phyloP scores from a whole-genome alignment of 768 basidiomycete genomes.

The Galerina sulciceps region DNA sequence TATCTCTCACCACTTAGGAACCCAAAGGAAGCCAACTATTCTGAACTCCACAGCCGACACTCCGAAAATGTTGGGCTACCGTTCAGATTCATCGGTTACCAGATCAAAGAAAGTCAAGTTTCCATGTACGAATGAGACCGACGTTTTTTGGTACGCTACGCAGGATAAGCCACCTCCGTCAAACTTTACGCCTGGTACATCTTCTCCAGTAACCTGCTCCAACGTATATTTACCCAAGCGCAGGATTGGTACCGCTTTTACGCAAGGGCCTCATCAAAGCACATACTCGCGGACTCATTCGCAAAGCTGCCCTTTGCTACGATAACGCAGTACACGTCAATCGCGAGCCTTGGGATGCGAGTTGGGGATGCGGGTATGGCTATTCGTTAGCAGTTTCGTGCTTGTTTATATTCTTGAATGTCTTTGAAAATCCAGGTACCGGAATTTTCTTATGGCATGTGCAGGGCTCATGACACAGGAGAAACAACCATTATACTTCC shows the following conservation, averaged over 20 bases:
- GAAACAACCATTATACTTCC: constrained; percentile 62
- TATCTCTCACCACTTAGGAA: constrained; percentile 4
- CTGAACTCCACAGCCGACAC: not conserved
- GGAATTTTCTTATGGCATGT: constrained; percentile 83
- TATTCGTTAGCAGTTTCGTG: not conserved
- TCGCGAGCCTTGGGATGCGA: constrained; percentile 60
- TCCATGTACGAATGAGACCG: constrained; percentile 34
- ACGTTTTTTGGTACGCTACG: constrained; percentile 70
- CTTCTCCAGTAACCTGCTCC: not conserved
- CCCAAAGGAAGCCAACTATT: constrained; percentile 9
- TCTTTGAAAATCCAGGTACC: constrained; percentile 56
- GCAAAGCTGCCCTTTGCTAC: constrained; percentile 67
- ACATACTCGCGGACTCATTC: constrained; percentile 51
- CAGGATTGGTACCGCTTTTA: constrained; percentile 71
- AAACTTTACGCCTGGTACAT: constrained; percentile 68
- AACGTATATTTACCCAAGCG: not conserved
- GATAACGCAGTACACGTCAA: constrained; percentile 63
- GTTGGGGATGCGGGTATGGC: constrained; percentile 77
- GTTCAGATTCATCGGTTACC: not conserved
- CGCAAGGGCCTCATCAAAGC: constrained; percentile 57
- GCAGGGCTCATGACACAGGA: constrained; percentile 71
- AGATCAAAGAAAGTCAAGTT: constrained; percentile 19
- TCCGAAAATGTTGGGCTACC: not conserved
- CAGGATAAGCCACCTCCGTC: constrained; percentile 42
- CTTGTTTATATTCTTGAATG: constrained; percentile 6